Evolutionary conservation across 768 basidiomycete species (phyloP).

Genomic region (Mycena leptocephala): DNA sequence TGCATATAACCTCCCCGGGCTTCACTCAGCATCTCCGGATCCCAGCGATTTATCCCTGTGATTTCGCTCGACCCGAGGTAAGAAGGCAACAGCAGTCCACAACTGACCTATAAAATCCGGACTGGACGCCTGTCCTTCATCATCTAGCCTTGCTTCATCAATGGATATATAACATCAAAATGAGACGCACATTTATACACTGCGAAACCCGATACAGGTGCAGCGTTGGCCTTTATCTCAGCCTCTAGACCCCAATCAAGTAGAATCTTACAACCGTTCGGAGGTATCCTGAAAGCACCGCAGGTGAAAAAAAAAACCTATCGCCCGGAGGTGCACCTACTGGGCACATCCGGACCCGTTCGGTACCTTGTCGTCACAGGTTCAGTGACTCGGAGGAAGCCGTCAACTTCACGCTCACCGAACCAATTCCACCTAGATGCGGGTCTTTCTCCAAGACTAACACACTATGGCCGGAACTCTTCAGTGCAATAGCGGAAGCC

Average conservation of each 20-base stretch:
- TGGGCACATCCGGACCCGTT: conserved; percentile 5
- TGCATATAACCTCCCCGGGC: conserved; percentile 16
- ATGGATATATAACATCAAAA: neutral
- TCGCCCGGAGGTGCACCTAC: neutral
- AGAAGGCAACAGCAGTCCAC: neutral
- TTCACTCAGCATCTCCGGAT: conserved; percentile 12
- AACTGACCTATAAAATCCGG: neutral
- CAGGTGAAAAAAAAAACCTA: neutral
- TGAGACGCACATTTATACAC: conserved; percentile 12
- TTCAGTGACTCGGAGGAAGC: neutral
- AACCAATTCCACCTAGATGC: conserved; percentile 11
- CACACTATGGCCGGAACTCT: conserved; percentile 22
- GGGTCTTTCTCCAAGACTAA: conserved; percentile 23
- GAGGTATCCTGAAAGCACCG: conserved; percentile 12
- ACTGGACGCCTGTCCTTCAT: neutral
- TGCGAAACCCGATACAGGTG: neutral
- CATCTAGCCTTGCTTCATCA: neutral
- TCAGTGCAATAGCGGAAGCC: conserved; percentile 17
- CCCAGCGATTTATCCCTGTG: conserved; percentile 3
- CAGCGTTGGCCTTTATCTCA: neutral
- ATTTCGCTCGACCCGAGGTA: neutral
- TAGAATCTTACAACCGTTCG: conserved; percentile 29
- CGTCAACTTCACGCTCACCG: neutral
- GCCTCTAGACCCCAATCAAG: conserved; percentile 23
- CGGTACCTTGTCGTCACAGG: neutral